Percentiles rank a stretch among this genome's conserved stretches.
Conservation (phyloP, 1,284 basidiomycete genomes). For the Puccinia coronata region DNA sequence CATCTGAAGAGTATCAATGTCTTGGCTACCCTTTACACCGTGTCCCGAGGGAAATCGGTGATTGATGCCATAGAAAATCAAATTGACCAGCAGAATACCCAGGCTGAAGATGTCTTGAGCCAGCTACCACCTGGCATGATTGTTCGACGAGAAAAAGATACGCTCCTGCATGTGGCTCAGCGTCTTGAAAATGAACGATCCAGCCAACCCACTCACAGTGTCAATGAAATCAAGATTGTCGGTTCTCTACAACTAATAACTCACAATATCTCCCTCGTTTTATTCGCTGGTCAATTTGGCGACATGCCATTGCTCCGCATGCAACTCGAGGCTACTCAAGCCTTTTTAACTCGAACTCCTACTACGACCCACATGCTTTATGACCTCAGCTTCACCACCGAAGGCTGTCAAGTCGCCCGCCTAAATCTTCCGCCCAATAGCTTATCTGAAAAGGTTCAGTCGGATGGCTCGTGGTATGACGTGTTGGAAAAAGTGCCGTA, state of each 20-base stretch:
- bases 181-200: conserved; percentile 31
- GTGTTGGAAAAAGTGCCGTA: conserved; percentile 3
- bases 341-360: conserved; percentile 24
- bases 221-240: conserved; percentile 38
- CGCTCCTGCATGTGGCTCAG: conserved; percentile 26
- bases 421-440: conserved; percentile 22
- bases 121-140: conserved; percentile 36
- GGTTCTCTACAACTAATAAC: conserved; percentile 26
- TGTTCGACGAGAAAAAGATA: conserved; percentile 38
- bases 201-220: neutral
- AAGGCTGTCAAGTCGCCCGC: conserved; percentile 27
- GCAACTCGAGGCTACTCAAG: conserved; percentile 21
- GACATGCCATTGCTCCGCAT: conserved; percentile 35
- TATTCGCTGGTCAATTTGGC: conserved; percentile 37
- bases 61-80: conserved; percentile 28
- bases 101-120: conserved; percentile 33
- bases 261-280: conserved; percentile 17
- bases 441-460: conserved; percentile 27
- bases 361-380: conserved; percentile 1
- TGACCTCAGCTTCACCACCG: conserved; percentile 16
- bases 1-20: conserved; percentile 32
- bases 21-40: conserved; percentile 34
- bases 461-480: conserved; percentile 28
- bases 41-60: conserved; percentile 30
- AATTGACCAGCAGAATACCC: conserved; percentile 20